A percentile compares a stretch with the other conserved stretches of the same genome.
Evolutionary conservation across 1,139 yeast species (phyloP).

Genomic region (Kodamaea derodonti): DNA sequence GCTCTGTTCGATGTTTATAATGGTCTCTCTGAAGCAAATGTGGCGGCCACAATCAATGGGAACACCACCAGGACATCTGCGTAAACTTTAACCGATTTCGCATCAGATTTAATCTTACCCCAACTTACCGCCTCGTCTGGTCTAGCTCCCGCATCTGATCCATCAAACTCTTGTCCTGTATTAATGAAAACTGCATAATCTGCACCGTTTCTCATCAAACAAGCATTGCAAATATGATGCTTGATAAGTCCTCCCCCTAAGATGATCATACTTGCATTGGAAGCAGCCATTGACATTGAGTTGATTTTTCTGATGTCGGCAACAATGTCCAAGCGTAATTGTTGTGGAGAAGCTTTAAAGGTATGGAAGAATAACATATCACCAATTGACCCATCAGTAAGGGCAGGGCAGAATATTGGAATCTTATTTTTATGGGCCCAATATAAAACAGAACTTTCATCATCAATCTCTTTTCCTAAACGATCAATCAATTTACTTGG

Average conservation of each 20-base stretch:
- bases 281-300: conserved; percentile 94
- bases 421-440: conserved; percentile 98
- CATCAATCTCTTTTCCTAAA: conserved; percentile 90
- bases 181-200: conserved; percentile 95
- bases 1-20: no score
- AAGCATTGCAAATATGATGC: conserved; percentile 97
- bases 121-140: conserved; percentile 98
- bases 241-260: conserved; percentile 95
- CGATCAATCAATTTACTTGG: conserved; percentile 92
- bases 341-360: conserved; percentile 87
- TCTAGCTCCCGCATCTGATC: conserved; percentile 98
- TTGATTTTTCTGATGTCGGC: conserved; percentile 89
- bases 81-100: conserved; percentile 83
- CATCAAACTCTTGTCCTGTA: conserved; percentile 98
- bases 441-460: conserved; percentile 89
- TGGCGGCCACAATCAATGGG: conserved; percentile 96
- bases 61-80: conserved; percentile 96
- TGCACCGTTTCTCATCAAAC: conserved; percentile 98
- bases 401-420: conserved; percentile 95
- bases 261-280: conserved; percentile 90
- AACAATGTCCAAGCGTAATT: conserved; percentile 85
- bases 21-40: conserved; percentile 64
- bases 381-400: conserved; percentile 97
- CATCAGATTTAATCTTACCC: conserved; percentile 98
- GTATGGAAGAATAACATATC: conserved; percentile 99